Conservation (phyloP, 176 grass and related monocot genomes). For the Bothriochloa decipiens region DNA sequence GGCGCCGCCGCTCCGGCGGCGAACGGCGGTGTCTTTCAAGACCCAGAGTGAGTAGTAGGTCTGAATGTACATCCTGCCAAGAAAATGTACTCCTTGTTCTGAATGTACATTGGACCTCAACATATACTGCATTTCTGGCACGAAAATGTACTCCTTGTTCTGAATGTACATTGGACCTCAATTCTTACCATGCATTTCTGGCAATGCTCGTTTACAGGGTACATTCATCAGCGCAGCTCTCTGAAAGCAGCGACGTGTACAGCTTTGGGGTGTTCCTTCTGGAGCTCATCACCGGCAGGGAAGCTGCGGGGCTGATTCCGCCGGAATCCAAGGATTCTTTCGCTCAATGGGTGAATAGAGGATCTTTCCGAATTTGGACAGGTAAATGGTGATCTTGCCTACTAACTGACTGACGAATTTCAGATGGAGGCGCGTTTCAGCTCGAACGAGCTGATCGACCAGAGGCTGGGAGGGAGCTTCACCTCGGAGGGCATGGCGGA, state of each 20-base stretch:
- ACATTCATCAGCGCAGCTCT: slow-evolving; percentile 46
- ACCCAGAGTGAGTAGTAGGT: slow-evolving; percentile 65
- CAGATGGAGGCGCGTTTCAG: slow-evolving; percentile 65
- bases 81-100: background rate
- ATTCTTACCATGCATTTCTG: background rate
- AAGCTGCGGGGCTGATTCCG: slow-evolving; percentile 43
- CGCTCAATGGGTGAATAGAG: slow-evolving; percentile 62
- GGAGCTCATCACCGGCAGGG: slow-evolving; percentile 79
- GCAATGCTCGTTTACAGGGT: slow-evolving; percentile 47
- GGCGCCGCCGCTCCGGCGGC: slow-evolving; percentile 37
- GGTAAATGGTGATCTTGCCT: background rate
- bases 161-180: too few species aligned
- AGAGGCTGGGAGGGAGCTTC: slow-evolving; percentile 68
- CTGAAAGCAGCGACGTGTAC: slow-evolving; percentile 88
- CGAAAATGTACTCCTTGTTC: too few species aligned
- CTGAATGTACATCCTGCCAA: background rate
- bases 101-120: too few species aligned
- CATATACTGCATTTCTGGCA: too few species aligned
- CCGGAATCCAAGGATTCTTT: slow-evolving; percentile 51
- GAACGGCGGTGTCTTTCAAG: slow-evolving; percentile 48
- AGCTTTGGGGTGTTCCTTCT: slow-evolving; percentile 89
- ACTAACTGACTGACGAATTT: background rate
- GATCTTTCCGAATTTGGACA: background rate
- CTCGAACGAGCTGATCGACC: slow-evolving; percentile 61
- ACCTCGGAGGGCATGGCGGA: slow-evolving; percentile 90